Evolutionary conservation across 2,329 filamentous ascomycete genomes (phyloP), one percentile per base, ranked within the genome.

Genomic region (Atkinsonella hypoxylon): DNA sequence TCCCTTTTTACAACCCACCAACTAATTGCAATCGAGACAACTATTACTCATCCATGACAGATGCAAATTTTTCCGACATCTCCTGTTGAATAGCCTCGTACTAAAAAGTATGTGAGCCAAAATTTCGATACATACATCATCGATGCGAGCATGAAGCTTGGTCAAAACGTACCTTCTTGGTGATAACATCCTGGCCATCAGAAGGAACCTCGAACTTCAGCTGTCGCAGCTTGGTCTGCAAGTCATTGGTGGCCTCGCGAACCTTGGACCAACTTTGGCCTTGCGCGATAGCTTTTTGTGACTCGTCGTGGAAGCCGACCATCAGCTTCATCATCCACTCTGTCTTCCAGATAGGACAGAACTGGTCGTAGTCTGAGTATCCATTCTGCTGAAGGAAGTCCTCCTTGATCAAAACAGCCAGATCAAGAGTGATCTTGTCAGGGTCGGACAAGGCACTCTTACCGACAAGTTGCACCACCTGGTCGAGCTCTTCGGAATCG

Each of bases 261-360:
- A 98, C 85, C 79, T 95, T 96, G 65, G 76, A 74, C 93, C 93
- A 98, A 70, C 75, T 85, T 70, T 91, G 86, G 54, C 93, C 93
- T 69, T 95, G 89, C 6, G 86, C 78, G 64, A 98, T 80, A 7
- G 89, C 89, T 80, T 96, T 97, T 69, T 97, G 91, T 22, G 89
- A 84, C 75, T 98, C 93, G 63, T 98, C 94, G 67, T 96, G 89
- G 80, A 91, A 98, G 52, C 85, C 87, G 77, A 98, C 87, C 83
- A 98, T 97, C 57, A 89, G 85, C 80, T 95, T 96, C 93, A 98
- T 98, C 93, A 98, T 97, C 85, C 93, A 98, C 69, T 95, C 87
- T 0, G 93, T 98, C 84, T 98, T 98, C 93, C 93, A 98, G 64
- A 98, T 80, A 47, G 93, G 93, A 66, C 93, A 98, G 82, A 95